Evolutionary conservation across 345 rosid genomes (phyloP), one percentile per base, ranked within the genome.

Genomic region (Lumnitzera littorea): DNA sequence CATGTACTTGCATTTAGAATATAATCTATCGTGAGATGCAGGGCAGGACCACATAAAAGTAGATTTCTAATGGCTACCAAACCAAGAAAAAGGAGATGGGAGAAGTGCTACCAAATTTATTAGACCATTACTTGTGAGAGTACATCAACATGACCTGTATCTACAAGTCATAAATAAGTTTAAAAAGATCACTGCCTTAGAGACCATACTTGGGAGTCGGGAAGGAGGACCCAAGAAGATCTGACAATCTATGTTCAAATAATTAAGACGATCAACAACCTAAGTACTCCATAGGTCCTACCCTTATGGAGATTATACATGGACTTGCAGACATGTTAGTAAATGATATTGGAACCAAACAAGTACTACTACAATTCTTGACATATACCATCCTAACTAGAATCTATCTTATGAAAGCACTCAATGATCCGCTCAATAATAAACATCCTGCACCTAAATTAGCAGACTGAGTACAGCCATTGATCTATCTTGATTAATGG

Each of bases 61-160:
- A 61, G 54, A 52, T 51, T 24, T 50, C 55, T 36, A 24, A 31
- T 53, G 23, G 53, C 57, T 46, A 62, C 48, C 57, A 36, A 75
- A 72, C 70, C 50, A 48, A 60, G 20, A 43, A 66, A 29, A 46
- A 41, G 36, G 48, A 47, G n/a, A 29, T 25, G 43, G 7, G 17
- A 55, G 2, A 29, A 13, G 46, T 12, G 15, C 51, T 43, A 49
- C 36, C 17, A 14, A 12, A 51, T 16, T 8, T 31, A 63, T 31
- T 6, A 43, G 23, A 56, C 25, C 51, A 31, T 36, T 53, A 31
- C 13, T 58, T 23, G 15, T 43, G 13, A 13, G 46, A 66, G 53
- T 54, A 16, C 46, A 61, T 15, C 13, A 51, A 67, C 62, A 63
- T 50, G 74, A 66, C 31, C 48, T 51, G 29, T n/a, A 51, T 48